phyloP scores from a whole-genome alignment of 805 yeast genomes.

The Candida manassasensis region DNA sequence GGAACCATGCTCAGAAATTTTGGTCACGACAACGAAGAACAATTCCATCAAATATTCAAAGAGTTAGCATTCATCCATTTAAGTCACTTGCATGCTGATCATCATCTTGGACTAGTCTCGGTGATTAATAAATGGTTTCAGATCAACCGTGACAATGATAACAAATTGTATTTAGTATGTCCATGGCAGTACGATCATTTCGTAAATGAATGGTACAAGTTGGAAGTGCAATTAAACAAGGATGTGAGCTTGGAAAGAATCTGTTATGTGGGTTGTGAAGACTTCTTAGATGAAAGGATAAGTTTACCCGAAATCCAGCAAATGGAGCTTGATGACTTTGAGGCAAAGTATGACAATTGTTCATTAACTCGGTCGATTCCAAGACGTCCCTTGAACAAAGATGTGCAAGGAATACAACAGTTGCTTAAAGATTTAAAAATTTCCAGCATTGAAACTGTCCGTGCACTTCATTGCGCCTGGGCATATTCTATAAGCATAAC shows the following conservation, averaged over 20 bases:
- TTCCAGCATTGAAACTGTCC: slow-evolving; percentile 49
- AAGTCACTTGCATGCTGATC: slow-evolving; percentile 96
- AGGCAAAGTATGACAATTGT: slow-evolving; percentile 24
- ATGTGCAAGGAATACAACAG: slow-evolving; percentile 21
- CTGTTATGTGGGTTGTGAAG: slow-evolving; percentile 56
- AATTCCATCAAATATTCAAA: slow-evolving; percentile 38
- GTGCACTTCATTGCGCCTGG: slow-evolving; percentile 81
- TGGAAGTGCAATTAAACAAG: slow-evolving; percentile 33
- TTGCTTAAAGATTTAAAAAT: slow-evolving; percentile 44
- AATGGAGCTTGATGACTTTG: slow-evolving; percentile 27
- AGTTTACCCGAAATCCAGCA: slow-evolving; percentile 29
- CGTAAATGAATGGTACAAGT: slow-evolving; percentile 59
- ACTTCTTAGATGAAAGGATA: slow-evolving; percentile 33
- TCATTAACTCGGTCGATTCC: slow-evolving; percentile 12
- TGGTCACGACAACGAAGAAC: slow-evolving; percentile 40
- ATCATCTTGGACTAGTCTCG: slow-evolving; percentile 79
- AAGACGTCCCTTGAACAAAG: slow-evolving; percentile 20
- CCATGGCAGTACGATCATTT: slow-evolving; percentile 75
- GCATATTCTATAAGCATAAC: slow-evolving; percentile 62
- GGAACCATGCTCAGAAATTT: slow-evolving; percentile 66
- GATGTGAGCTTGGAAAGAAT: slow-evolving; percentile 38
- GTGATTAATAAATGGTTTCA: slow-evolving; percentile 66
- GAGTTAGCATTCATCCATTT: slow-evolving; percentile 67
- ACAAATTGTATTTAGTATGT: slow-evolving; percentile 52
- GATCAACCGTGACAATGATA: slow-evolving; percentile 25